phyloP scores from a whole-genome alignment of 352 stramenopile genomes.

The Elongisporangium anandrum region DNA sequence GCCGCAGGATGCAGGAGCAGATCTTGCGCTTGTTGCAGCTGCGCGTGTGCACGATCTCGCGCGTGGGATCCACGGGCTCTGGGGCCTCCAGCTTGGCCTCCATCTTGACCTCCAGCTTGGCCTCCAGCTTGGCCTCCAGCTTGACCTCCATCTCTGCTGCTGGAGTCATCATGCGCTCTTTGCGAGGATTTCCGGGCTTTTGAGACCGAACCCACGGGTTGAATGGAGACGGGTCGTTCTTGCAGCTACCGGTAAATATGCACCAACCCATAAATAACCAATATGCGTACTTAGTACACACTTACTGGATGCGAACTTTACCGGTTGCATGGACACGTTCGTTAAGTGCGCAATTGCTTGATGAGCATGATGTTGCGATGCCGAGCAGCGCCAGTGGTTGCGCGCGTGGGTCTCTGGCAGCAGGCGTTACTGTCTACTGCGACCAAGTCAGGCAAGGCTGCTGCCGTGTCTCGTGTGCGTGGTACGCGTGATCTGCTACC shows the following conservation, averaged over 20 bases:
- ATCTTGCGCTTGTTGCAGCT: conserved; percentile 56
- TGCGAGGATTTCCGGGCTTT: background rate
- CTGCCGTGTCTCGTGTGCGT: conserved; percentile 50
- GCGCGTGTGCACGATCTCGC: conserved; percentile 43
- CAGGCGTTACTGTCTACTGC: conserved; percentile 19
- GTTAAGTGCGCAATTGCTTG: background rate
- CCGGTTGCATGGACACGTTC: background rate
- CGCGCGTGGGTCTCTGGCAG: conserved; percentile 1
- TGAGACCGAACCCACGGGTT: background rate
- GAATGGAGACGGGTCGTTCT: background rate
- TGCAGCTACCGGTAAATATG: no score
- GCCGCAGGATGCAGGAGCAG: conserved; percentile 63
- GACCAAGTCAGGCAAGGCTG: conserved; percentile 16
- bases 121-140: background rate
- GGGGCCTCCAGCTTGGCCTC: conserved; percentile 9
- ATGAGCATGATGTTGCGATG: conserved; percentile 8
- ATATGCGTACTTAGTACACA: no score
- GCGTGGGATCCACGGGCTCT: background rate
- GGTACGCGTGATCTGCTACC: conserved; percentile 72
- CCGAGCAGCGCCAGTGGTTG: conserved; percentile 1
- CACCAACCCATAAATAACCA: no score
- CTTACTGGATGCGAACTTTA: background rate
- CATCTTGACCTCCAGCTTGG: background rate
- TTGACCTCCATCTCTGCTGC: background rate
- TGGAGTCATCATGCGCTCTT: background rate